phyloP scores from a whole-genome alignment of 2,329 filamentous ascomycete genomes.

The Hirsutella thompsonii region DNA sequence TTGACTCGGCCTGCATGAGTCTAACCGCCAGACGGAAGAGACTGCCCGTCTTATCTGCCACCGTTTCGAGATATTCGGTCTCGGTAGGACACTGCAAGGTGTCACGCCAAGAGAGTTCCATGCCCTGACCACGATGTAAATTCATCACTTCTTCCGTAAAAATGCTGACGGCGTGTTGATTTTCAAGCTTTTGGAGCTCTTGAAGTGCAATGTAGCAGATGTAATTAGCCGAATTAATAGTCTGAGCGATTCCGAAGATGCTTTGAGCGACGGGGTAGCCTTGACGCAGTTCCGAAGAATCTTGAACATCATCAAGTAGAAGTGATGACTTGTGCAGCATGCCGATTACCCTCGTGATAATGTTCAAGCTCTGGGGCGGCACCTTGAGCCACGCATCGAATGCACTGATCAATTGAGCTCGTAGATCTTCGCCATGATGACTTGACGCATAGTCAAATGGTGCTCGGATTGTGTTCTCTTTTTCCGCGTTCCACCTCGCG shows the following conservation, averaged over 20 bases:
- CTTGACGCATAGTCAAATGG: slow-evolving; percentile 71
- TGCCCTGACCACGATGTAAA: slow-evolving; percentile 75
- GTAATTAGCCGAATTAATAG: slow-evolving; percentile 85
- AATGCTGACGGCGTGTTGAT: slow-evolving; percentile 52
- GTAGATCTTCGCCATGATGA: slow-evolving; percentile 76
- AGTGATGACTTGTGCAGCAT: slow-evolving; percentile 81
- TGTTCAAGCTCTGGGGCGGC: slow-evolving; percentile 51
- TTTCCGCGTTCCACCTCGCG: slow-evolving; percentile 52
- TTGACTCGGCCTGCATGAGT: slow-evolving; percentile 70
- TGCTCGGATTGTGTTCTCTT: slow-evolving; percentile 64
- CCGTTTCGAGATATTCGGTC: slow-evolving; percentile 87
- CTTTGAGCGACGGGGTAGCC: slow-evolving; percentile 72
- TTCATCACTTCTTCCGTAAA: slow-evolving; percentile 76
- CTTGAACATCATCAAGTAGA: slow-evolving; percentile 80
- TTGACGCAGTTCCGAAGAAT: slow-evolving; percentile 62
- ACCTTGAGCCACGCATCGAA: slow-evolving; percentile 76
- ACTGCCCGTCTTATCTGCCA: slow-evolving; percentile 80
- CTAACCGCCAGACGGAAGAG: slow-evolving; percentile 76
- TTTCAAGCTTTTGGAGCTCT: slow-evolving; percentile 59
- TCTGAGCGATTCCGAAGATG: slow-evolving; percentile 78
- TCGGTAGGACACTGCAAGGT: slow-evolving; percentile 72
- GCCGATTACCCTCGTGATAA: slow-evolving; percentile 68
- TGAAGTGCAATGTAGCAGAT: slow-evolving; percentile 72
- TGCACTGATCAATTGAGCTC: slow-evolving; percentile 63
- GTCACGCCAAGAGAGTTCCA: slow-evolving; percentile 86